phyloP scores from a whole-genome alignment of 208 protist genomes.

The Crithidia bombi region DNA sequence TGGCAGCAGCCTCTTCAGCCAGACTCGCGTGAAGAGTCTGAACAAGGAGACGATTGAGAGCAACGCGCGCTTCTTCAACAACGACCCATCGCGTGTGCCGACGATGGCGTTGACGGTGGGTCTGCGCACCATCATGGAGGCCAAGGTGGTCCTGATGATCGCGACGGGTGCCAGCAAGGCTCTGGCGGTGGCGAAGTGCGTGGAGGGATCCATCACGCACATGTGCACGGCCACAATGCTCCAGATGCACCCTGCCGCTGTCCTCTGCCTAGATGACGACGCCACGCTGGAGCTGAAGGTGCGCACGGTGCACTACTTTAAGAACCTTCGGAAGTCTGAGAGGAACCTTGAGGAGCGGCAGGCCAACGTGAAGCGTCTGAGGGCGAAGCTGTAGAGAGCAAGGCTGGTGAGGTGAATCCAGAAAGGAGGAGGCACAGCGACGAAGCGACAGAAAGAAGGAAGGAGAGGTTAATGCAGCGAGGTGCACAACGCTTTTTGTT shows the following conservation, averaged over 20 bases:
- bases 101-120: slow-evolving; percentile 96
- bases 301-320: slow-evolving; percentile 95
- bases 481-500: slow-evolving; percentile 12
- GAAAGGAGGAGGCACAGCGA: not conserved
- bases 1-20: slow-evolving; percentile 86
- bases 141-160: slow-evolving; percentile 88
- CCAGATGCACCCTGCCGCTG: slow-evolving; percentile 85
- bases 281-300: slow-evolving; percentile 93
- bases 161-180: slow-evolving; percentile 93
- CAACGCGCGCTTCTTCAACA: slow-evolving; percentile 95
- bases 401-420: no score
- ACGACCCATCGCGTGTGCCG: slow-evolving; percentile 91
- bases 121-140: slow-evolving; percentile 91
- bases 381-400: slow-evolving; percentile 45
- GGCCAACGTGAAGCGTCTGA: slow-evolving; percentile 36
- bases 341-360: slow-evolving; percentile 63
- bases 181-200: slow-evolving; percentile 80
- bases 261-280: slow-evolving; percentile 93
- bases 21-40: slow-evolving; percentile 94
- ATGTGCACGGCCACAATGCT: slow-evolving; percentile 93
- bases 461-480: slow-evolving; percentile 10
- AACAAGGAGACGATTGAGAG: slow-evolving; percentile 94
- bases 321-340: slow-evolving; percentile 76
- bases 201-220: slow-evolving; percentile 93
- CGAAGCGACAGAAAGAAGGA: not conserved